Base-by-base conservation (phyloP, 495 filamentous ascomycete species). In the Lepraria neglecta region DNA sequence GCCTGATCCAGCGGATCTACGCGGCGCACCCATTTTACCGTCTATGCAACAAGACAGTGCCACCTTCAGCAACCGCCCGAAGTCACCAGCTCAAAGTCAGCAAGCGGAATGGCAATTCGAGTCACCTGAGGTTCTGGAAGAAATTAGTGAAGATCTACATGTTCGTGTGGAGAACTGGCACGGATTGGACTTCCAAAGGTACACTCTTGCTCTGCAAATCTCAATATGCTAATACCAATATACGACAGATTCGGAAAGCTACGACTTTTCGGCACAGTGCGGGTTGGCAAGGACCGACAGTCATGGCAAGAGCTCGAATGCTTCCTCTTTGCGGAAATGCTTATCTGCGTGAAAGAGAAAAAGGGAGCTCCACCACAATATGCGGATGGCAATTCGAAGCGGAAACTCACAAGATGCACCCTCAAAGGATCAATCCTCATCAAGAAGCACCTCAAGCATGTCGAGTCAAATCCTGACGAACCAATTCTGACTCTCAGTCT, bases 251-350 rank as follows among this genome's bases (percentile, higher is more conserved):
- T 97, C 72, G 94, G 94, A 64, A 96, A 95, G 69, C 82, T 99
- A 65, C 87, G 91, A 40, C 76, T 97, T 44, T 91, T 95, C 68
- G 94, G 91, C 48, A 92, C 89, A 17, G 86, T 97, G 64, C 85
- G 88, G 58, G 94, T 99, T 24, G 94, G 95, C 65, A 99, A 97
- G 68, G 94, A 99, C 71, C 90, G 91, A 64, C 82, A 94, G 66
- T 92, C 94, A 14, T 99, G 94, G 94, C 94, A 99, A 76, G 95
- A 99, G 70, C 74, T 99, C 57, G 91, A 97, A 71, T 99, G 95
- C 72, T 99, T 89, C 74, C 81, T 99, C 24, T 99, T 97, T 70
- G 88, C 87, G 4, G 94, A 97, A 74, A 99, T 99, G 94, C 91
- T 99, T 56, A 99, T 99, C 65, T 99, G 94, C 71, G 91, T 97